These are phyloP conservation scores for Diaporthe velutina DNA, from an alignment of 2,329 filamentous ascomycete genomes.

Conservation along the genomic window DNA sequence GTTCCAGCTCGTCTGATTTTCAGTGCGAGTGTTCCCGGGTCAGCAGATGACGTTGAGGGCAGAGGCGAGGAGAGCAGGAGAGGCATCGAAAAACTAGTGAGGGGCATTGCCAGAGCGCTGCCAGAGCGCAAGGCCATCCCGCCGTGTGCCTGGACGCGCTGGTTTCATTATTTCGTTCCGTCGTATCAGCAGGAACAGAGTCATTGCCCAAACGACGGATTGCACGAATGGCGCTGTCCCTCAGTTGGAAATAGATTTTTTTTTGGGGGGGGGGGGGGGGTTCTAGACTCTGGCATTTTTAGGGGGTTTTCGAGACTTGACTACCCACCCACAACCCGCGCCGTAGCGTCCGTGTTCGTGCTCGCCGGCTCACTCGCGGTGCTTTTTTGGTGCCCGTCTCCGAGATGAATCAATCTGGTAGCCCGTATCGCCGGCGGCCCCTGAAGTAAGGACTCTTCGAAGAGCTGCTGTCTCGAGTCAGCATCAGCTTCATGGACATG, in stretches of 20 bases:
- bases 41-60: background rate
- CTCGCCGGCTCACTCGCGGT: background rate
- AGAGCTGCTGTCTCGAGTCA: slow-evolving; percentile 10
- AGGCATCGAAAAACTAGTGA: too few relatives aligned
- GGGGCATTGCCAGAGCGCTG: background rate
- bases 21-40: background rate
- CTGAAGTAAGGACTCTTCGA: background rate
- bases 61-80: too few relatives aligned
- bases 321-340: slow-evolving; percentile 8
- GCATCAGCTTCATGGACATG: slow-evolving; percentile 8
- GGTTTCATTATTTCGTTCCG: slow-evolving; percentile 17
- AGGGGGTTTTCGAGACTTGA: background rate
- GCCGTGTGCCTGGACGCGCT: slow-evolving; percentile 9
- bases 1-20: slow-evolving; percentile 7
- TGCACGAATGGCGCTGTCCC: background rate
- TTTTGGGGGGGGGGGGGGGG: background rate
- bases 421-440: slow-evolving; percentile 18
- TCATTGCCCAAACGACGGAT: slow-evolving; percentile 11
- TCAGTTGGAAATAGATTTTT: slow-evolving; percentile 24
- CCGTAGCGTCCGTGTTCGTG: slow-evolving; percentile 19
- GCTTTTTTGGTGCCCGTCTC: background rate
- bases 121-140: background rate
- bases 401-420: slow-evolving; percentile 28
- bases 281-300: slow-evolving; percentile 11
- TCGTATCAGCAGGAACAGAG: slow-evolving; percentile 16